Percentiles rank a stretch among this genome's conserved stretches.
Evolutionary conservation across 345 rosid genomes (phyloP).

Genomic region (Psidium friedrichsthalianum): DNA sequence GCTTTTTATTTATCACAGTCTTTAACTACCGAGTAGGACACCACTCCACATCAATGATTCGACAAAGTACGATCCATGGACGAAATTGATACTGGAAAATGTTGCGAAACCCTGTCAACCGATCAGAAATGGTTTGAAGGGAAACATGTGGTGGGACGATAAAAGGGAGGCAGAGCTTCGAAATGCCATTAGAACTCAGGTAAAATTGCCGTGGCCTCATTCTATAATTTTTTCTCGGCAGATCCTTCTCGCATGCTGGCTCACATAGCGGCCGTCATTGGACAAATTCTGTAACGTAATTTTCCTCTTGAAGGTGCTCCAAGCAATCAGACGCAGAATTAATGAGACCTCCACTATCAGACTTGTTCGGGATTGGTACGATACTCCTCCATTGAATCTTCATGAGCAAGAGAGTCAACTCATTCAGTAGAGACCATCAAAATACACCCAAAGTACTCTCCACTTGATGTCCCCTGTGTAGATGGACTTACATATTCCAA

Average conservation of each 20-base stretch:
- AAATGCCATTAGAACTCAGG: slow-evolving; percentile 42
- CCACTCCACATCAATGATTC: slow-evolving; percentile 86
- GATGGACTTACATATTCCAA: background rate
- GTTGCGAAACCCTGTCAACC: slow-evolving; percentile 53
- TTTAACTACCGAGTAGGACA: slow-evolving; percentile 73
- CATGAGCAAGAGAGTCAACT: slow-evolving; percentile 51
- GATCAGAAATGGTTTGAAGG: slow-evolving; percentile 49
- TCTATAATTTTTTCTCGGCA: background rate
- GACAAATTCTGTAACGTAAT: background rate
- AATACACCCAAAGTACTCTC: slow-evolving; percentile 42
- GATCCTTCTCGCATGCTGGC: background rate
- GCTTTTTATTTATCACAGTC: slow-evolving; percentile 18
- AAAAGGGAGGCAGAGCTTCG: slow-evolving; percentile 45
- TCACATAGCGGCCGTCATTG: background rate
- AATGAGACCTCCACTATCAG: slow-evolving; percentile 37
- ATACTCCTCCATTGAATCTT: slow-evolving; percentile 42
- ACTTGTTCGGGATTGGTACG: slow-evolving; percentile 61
- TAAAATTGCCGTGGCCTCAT: background rate
- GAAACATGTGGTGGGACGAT: slow-evolving; percentile 77
- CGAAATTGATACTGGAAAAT: slow-evolving; percentile 70
- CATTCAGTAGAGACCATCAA: slow-evolving; percentile 25
- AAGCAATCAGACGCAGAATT: slow-evolving; percentile 61
- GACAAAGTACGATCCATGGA: slow-evolving; percentile 50
- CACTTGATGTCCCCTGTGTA: slow-evolving; percentile 40
- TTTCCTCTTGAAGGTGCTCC: slow-evolving; percentile 25